A percentile compares a stretch with the other conserved stretches of the same genome.
phyloP scores from a whole-genome alignment of 352 stramenopile species.

The Globisporangium recalcitrans region DNA sequence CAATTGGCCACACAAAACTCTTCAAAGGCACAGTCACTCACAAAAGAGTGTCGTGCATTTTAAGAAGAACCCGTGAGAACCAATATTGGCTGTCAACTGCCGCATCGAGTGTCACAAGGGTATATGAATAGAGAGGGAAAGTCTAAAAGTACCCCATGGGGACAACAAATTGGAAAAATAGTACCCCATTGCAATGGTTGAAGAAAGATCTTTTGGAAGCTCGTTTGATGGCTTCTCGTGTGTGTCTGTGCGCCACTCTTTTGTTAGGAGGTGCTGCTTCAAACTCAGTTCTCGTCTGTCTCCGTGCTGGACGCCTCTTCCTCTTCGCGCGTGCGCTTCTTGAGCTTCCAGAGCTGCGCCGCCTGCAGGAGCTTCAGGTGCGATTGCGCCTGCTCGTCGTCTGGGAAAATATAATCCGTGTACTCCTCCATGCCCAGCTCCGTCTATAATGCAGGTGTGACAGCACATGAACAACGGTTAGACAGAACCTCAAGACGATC shows the following conservation, averaged over 20 bases:
- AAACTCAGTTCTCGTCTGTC: slow-evolving; percentile 9
- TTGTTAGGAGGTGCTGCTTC: too few relatives aligned
- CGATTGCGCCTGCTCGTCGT: slow-evolving; percentile 93
- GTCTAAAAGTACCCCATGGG: not conserved
- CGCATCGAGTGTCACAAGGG: not conserved
- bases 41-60: not conserved
- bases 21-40: not conserved
- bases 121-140: not conserved
- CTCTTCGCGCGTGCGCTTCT: slow-evolving; percentile 62
- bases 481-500: too few relatives aligned
- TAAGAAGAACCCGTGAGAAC: not conserved
- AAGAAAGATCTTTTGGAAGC: not conserved
- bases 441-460: slow-evolving; percentile 54
- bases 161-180: not conserved
- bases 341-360: slow-evolving; percentile 96
- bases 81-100: not conserved
- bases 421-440: slow-evolving; percentile 96
- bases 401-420: slow-evolving; percentile 98
- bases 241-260: too few relatives aligned
- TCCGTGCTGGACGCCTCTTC: slow-evolving; percentile 11
- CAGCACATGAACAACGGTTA: too few relatives aligned
- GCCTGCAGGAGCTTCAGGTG: slow-evolving; percentile 98
- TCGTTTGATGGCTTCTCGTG: not conserved
- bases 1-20: not conserved
- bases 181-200: slow-evolving; percentile 8